Percentiles rank a stretch among this genome's conserved stretches.
These are phyloP conservation scores for Talaromyces sp. DNA, from an alignment of 2,329 filamentous ascomycete genomes.

Conservation along the genomic window DNA sequence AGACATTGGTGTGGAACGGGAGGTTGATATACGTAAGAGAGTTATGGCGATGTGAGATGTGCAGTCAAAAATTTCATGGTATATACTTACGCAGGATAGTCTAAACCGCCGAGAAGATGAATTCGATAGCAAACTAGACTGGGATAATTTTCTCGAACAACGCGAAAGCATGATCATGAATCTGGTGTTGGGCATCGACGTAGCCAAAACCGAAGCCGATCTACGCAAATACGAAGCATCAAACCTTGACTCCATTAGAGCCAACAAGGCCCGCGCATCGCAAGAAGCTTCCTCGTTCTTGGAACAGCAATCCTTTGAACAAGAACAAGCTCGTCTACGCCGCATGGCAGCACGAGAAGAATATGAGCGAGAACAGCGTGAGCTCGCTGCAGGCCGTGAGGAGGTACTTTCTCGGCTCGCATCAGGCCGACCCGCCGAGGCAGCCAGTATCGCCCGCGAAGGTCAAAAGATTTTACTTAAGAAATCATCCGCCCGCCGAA, in stretches of 20 bases:
- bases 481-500: conserved; percentile 62
- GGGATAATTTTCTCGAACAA: conserved; percentile 91
- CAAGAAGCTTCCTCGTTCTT: conserved; percentile 48
- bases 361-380: conserved; percentile 66
- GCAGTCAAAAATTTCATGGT: too few species aligned
- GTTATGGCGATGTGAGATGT: conserved; percentile 58
- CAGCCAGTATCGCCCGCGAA: conserved; percentile 53
- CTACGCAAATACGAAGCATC: conserved; percentile 68
- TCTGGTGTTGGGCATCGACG: conserved; percentile 68
- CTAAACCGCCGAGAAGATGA: conserved; percentile 90
- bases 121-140: conserved; percentile 77
- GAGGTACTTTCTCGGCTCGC: conserved; percentile 69
- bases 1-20: conserved; percentile 81
- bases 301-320: conserved; percentile 54
- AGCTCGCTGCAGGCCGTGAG: conserved; percentile 60
- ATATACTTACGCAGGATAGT: conserved; percentile 34
- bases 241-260: conserved; percentile 59
- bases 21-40: conserved; percentile 83
- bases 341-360: conserved; percentile 62
- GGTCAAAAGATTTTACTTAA: conserved; percentile 62
- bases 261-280: conserved; percentile 48
- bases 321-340: conserved; percentile 61
- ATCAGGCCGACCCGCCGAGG: conserved; percentile 57
- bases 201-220: conserved; percentile 58
- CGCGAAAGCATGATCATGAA: conserved; percentile 90